phyloP scores from a whole-genome alignment of 1,139 yeast species.

The Nakaseomyces glabratus region DNA sequence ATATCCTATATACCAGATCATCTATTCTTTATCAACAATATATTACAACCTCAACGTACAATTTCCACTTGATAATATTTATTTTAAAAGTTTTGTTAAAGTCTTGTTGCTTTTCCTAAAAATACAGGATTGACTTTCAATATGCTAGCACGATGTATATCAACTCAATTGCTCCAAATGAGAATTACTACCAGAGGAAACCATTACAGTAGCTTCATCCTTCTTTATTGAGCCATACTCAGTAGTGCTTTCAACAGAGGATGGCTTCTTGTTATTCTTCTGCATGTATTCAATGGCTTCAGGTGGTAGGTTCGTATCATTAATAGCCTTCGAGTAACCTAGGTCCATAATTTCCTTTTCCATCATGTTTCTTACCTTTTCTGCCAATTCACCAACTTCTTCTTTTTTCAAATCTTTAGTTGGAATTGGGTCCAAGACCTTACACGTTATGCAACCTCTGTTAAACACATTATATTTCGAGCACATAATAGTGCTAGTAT shows the following conservation, averaged over 20 bases:
- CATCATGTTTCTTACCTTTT: conserved; percentile 37
- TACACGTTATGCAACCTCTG: conserved; percentile 55
- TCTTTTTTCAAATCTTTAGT: conserved; percentile 53
- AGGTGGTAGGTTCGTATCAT: conserved; percentile 27
- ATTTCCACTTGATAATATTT: too few species aligned
- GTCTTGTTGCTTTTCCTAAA: too few species aligned
- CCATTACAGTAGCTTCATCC: conserved; percentile 10
- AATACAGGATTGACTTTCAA: too few species aligned
- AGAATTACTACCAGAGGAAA: conserved; percentile 4
- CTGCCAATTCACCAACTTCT: conserved; percentile 46
- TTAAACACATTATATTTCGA: conserved; percentile 49
- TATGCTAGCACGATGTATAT: too few species aligned
- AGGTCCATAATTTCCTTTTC: conserved; percentile 32
- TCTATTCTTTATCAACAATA: too few species aligned
- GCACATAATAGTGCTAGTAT: conserved; percentile 67
- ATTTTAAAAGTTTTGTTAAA: too few species aligned
- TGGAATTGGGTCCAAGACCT: conserved; percentile 58
- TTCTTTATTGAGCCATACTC: conserved; percentile 6
- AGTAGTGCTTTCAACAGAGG: not conserved
- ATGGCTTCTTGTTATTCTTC: conserved; percentile 11
- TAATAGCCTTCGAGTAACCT: conserved; percentile 36
- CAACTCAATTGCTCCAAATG: not conserved
- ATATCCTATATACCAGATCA: too few species aligned
- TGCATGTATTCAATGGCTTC: conserved; percentile 15
- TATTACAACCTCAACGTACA: too few species aligned